These are phyloP conservation scores for Colletotrichum lentis DNA, from an alignment of 2,329 filamentous ascomycete genomes.

Conservation along the genomic window DNA sequence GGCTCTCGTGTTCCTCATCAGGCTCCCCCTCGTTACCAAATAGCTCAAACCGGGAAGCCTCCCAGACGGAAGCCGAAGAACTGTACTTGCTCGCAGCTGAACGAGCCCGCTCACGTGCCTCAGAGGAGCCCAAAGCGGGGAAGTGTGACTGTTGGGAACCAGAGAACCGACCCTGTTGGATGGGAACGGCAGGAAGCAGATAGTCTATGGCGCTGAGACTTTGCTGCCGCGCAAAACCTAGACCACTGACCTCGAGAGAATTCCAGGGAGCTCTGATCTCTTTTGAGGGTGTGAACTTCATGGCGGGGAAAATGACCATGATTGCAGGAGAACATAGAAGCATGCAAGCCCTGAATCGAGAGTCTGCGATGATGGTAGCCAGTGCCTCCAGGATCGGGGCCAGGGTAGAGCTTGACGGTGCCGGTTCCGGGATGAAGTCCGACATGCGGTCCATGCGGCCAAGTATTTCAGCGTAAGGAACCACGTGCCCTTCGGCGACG, in stretches of 20 bases:
- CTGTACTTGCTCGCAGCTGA: conserved; percentile 42
- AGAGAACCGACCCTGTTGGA: conserved; percentile 45
- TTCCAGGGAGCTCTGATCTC: conserved; percentile 61
- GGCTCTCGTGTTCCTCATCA: conserved; percentile 71
- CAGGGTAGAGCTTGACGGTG: conserved; percentile 66
- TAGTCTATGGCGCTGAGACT: conserved; percentile 68
- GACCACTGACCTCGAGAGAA: conserved; percentile 61
- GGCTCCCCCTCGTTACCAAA: conserved; percentile 44
- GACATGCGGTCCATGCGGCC: conserved; percentile 63
- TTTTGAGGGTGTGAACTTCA: conserved; percentile 60
- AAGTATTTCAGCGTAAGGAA: conserved; percentile 68
- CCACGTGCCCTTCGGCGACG: conserved; percentile 72
- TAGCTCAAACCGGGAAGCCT: conserved; percentile 45
- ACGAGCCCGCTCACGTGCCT: conserved; percentile 50
- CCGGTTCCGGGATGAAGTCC: conserved; percentile 68
- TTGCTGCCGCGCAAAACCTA: conserved; percentile 56
- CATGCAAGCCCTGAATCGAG: conserved; percentile 78
- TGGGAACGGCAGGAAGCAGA: conserved; percentile 66
- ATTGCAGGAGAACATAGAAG: conserved; percentile 74
- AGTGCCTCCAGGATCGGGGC: conserved; percentile 80
- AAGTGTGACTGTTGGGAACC: conserved; percentile 55
- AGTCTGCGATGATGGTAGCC: conserved; percentile 78
- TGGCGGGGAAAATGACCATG: conserved; percentile 71
- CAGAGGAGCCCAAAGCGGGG: conserved; percentile 60
- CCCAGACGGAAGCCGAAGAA: conserved; percentile 44